Evolutionary conservation across 768 basidiomycete genomes (phyloP), one percentile per base, ranked within the genome.

Genomic region (Plicaturopsis crispa): DNA sequence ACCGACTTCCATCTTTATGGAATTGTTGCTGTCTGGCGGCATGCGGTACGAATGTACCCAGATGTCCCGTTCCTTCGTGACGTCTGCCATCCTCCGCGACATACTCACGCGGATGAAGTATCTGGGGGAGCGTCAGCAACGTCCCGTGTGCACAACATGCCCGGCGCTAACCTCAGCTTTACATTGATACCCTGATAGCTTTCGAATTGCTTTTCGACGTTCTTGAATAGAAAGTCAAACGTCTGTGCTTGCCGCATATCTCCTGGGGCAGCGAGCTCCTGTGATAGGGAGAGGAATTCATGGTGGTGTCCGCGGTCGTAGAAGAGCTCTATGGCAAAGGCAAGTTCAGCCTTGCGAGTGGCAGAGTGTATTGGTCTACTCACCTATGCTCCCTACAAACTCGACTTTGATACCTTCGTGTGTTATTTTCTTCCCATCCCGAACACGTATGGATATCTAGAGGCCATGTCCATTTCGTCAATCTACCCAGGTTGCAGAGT

Each of bases 1-100:
- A 6, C 96, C 96, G 24, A 98, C 96, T 64, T 97, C 96, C 96
- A 99, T 98, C 72, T 94, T 97, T 66, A 98, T 98, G 30, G 89
- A 84, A 57, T 94, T 97, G 60, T 96, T 97, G 53, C 79, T 87
- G 60, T 98, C 96, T 40, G 94, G 92, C 7, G 94, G 96, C 89
- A 97, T 97, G 24, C 93, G 84, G 69, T 85, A 99, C 3, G 88
- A 94, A 59, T 99, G 94, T 3, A 98, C 94, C 94, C 94, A 98
- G 14, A 97, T 55, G 45, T 99, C 96, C 56, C 72, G 82, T 62
- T 98, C 96, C 60, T 94, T 94, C 33, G 75, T 66, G 4, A 93
- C 89, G 50, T 97, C 93, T 13, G 91, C 92, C 72, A 97, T 86
- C 49, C 93, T 66, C 35, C 93, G 72, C 7, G 91, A 86, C 41